Conservation (phyloP, 2,329 filamentous ascomycete species). For the Colletotrichum orbiculare region DNA sequence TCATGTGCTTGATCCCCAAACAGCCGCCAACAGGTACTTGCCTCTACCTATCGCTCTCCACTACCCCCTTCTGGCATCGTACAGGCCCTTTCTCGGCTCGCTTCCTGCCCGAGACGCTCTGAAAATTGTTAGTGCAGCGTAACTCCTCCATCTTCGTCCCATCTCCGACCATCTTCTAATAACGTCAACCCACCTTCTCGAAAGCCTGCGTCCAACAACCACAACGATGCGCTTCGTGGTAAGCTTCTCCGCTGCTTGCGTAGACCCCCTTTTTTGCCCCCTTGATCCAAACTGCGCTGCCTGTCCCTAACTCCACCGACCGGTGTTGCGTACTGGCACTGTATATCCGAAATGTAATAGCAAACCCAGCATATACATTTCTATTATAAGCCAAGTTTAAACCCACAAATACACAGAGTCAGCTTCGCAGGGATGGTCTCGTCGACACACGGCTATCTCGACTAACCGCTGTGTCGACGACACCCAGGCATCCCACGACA, state of each 20-base stretch:
- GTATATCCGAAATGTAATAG: no score
- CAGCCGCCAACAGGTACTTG: not conserved
- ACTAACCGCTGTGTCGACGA: not conserved
- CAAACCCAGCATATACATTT: constrained; percentile 11
- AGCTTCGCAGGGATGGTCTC: no score
- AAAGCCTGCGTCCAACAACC: constrained; percentile 19
- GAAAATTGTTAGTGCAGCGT: constrained; percentile 35
- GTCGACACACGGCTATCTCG: no score
- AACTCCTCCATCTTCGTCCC: constrained; percentile 33
- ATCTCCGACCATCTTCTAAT: constrained; percentile 32
- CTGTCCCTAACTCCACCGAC: constrained; percentile 1
- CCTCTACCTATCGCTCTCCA: not conserved
- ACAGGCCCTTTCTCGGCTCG: constrained; percentile 32
- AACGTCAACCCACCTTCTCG: constrained; percentile 28
- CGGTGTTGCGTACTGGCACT: no score
- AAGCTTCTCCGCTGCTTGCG: constrained; percentile 22
- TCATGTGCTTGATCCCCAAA: no score
- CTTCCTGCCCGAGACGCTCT: constrained; percentile 36
- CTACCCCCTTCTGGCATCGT: constrained; percentile 10
- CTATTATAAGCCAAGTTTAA: constrained; percentile 21
- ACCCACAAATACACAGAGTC: no score
- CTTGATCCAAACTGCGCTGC: not conserved
- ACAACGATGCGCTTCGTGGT: constrained; percentile 21
- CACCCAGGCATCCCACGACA: constrained; percentile 20
- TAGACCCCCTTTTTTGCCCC: constrained; percentile 1